A percentile compares a stretch with the other conserved stretches of the same genome.
Conservation (phyloP, 1,139 yeast genomes). For the Hansenula sp. region DNA sequence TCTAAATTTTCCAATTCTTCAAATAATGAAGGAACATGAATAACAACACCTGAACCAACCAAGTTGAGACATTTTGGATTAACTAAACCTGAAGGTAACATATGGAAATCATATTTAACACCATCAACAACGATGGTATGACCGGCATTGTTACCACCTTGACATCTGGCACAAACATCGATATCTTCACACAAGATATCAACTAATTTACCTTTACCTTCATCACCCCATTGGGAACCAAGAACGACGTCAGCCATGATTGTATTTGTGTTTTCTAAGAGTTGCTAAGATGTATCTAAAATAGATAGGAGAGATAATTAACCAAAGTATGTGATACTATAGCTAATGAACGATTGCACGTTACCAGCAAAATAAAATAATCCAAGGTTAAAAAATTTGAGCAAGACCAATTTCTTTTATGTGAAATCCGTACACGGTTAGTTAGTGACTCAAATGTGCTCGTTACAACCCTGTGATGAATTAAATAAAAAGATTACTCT, state of each 20-base stretch:
- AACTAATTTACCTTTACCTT: constrained; percentile 97
- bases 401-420: not conserved
- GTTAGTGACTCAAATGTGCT: too few species aligned
- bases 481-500: not conserved
- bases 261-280: not conserved
- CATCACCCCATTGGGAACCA: constrained; percentile 99
- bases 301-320: not conserved
- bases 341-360: constrained; percentile 7
- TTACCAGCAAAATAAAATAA: constrained; percentile 1
- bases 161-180: constrained; percentile 97
- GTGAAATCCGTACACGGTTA: not conserved
- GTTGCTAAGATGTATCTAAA: not conserved
- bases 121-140: constrained; percentile 93
- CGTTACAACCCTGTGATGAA: too few species aligned
- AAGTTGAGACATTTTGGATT: constrained; percentile 87
- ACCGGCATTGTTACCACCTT: constrained; percentile 99
- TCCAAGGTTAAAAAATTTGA: not conserved
- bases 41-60: constrained; percentile 95
- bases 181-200: constrained; percentile 90
- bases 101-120: constrained; percentile 92
- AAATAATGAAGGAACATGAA: constrained; percentile 92
- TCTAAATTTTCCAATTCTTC: constrained; percentile 79
- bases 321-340: not conserved
- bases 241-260: constrained; percentile 64
- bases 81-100: constrained; percentile 96